Evolutionary conservation across 129 eudicot genomes (phyloP).

Genomic region (Scalesia atractyloides): DNA sequence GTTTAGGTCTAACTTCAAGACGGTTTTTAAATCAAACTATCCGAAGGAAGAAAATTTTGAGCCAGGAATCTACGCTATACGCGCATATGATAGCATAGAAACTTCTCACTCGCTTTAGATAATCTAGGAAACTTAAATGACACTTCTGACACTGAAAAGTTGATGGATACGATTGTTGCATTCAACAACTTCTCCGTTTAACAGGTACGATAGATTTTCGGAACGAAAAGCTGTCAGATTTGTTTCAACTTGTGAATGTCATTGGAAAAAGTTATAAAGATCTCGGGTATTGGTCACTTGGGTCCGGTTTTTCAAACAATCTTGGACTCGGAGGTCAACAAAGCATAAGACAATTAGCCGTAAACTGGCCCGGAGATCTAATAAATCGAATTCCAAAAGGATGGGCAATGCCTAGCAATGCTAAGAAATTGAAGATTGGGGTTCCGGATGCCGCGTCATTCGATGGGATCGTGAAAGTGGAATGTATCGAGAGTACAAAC

Average conservation of each 20-base stretch:
- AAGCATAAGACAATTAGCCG: slow-evolving; percentile 3
- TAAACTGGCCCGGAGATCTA: slow-evolving; percentile 55
- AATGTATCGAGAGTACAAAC: slow-evolving; percentile 15
- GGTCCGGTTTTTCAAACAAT: slow-evolving; percentile 28
- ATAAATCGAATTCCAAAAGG: slow-evolving; percentile 33
- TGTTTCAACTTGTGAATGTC: slow-evolving; percentile 41
- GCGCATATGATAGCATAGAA: slow-evolving; percentile 48
- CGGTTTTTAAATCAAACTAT: slow-evolving; percentile 33
- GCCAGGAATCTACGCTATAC: slow-evolving; percentile 47
- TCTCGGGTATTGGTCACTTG: slow-evolving; percentile 49
- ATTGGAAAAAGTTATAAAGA: slow-evolving; percentile 57
- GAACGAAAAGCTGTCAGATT: slow-evolving; percentile 19
- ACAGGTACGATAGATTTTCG: slow-evolving; percentile 35
- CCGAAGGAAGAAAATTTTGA: slow-evolving; percentile 40
- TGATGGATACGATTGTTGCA: slow-evolving; percentile 29
- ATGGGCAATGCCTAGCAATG: slow-evolving; percentile 45
- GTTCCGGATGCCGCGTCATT: slow-evolving; percentile 43
- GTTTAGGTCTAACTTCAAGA: slow-evolving; percentile 35
- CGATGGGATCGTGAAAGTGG: slow-evolving; percentile 39
- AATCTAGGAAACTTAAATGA: slow-evolving; percentile 17
- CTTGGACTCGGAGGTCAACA: background rate
- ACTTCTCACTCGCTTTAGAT: slow-evolving; percentile 35
- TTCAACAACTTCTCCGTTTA: slow-evolving; percentile 42
- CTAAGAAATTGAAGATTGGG: slow-evolving; percentile 37
- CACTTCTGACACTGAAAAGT: slow-evolving; percentile 7